These are phyloP conservation scores for Cordia subcordata DNA, from an alignment of 257 asterid species.

Conservation along the genomic window DNA sequence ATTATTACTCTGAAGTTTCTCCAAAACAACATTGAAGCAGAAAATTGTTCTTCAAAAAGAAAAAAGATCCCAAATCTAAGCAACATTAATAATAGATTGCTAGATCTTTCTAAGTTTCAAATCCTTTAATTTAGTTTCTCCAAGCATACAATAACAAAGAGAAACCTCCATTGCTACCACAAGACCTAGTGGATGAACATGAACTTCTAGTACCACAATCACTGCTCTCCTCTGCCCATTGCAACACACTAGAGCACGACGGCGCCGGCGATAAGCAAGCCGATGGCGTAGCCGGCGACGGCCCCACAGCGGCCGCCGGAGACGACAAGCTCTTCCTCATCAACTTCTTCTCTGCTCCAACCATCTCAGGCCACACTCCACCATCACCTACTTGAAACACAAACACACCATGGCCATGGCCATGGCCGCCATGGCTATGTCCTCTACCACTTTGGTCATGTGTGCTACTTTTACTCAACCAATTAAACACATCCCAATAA, in stretches of 20 bases:
- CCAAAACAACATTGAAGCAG: not conserved
- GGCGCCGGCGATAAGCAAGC: conserved; percentile 18
- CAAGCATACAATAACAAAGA: conserved; percentile 39
- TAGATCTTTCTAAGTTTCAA: not conserved
- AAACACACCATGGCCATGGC: conserved; percentile 29
- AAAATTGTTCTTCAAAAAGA: not conserved
- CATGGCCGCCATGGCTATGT: not conserved
- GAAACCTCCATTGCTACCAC: conserved; percentile 27
- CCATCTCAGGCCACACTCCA: conserved; percentile 43
- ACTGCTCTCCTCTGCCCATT: conserved; percentile 43
- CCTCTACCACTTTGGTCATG: conserved; percentile 6
- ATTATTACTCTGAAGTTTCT: not conserved
- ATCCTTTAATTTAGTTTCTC: conserved; percentile 19
- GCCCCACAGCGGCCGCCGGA: not conserved
- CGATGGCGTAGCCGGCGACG: conserved; percentile 7
- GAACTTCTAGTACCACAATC: conserved; percentile 39
- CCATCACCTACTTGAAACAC: conserved; percentile 33
- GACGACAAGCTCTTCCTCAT: conserved; percentile 33
- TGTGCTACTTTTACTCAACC: conserved; percentile 19
- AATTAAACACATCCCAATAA: conserved; percentile 38
- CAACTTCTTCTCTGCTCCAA: conserved; percentile 31
- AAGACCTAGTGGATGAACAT: conserved; percentile 32
- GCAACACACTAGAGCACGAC: conserved; percentile 37
- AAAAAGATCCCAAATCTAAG: no score
- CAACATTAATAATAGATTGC: no score